Base-by-base conservation (phyloP, 1,139 yeast species). In the Taiozyma onychis region DNA sequence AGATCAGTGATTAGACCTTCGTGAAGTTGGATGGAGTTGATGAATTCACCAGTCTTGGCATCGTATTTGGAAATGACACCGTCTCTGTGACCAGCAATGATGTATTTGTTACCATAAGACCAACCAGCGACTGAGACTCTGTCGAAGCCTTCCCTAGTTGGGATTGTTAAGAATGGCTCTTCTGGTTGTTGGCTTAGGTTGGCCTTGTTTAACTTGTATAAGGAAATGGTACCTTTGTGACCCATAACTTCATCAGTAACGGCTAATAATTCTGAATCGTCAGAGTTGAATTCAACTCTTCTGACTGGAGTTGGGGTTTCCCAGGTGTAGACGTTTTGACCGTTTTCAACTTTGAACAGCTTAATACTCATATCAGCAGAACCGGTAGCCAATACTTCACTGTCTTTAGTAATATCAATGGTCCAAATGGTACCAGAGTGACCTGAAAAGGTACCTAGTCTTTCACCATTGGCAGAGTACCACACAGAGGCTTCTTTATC, bases 361-460 rank as follows among this genome's bases (percentile, higher is more conserved):
- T 87, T 87, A 60, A 88, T 81, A 49, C 88, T 77, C 69, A 86
- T 82, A 67, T 93, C 99, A 52, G 97, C 96, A 57, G 95, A 83
- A 41, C 97, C 98, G 6, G 99, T 91, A 52, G 85, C 83, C 60
- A 89, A 83, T 57, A 80, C 78, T 43, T 77, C 75, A 26, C 95
- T 72, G 65, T 77, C 76, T 45, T 78, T 74, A 67, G 88, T 95
- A 49, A 90, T 86, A 66, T 93, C 98, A 57, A 93, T 85, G 41
- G 97, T 85, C 95, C 96, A 90, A 64, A 93, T 85, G 54, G 97
- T 88, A 83, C 99, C 99, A 57, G 78, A 78, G 69, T 93, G 99
- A 18, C 90, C 90, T 54, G 80, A 83, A 60, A 89, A 81, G 52
- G 99, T 93, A 48, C 99, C 99, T 54, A 95, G 73, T 71, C 99